Base-by-base conservation (phyloP, 75 land plant genomes). In the Pinus tabuliformis region DNA sequence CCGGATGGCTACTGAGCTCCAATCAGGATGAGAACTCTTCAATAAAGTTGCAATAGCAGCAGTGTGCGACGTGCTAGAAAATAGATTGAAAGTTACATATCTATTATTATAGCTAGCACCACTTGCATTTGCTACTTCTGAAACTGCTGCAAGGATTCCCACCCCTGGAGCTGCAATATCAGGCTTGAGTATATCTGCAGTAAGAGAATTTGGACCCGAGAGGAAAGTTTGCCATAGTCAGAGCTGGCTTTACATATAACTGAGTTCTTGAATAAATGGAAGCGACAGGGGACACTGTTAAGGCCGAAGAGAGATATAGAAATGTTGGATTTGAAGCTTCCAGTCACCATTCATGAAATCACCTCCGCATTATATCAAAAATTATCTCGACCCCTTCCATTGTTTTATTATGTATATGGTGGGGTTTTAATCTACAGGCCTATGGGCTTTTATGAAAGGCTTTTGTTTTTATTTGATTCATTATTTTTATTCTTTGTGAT, bases 151-250 rank as follows among this genome's bases (percentile, higher is more conserved):
- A 39, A 81, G 26, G 13, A 81, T 81, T 45, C 68, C 58, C 73
- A 81, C n/a, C n/a, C 82, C 82, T 28, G 82, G 82, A 20, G 74
- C 82, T 30, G 65, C 71, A 45, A 81, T 80, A 70, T 81, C 82
- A 45, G 82, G 82, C 82, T 91, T 92, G 56, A 88, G 83, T 42
- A 92, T 84, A 62, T 83, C 86, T 49, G 89, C 83, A 24, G 60
- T 70, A 42, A 92, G 72, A 12, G 75, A 39, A 66, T 81, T 91
- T 21, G 93, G 95, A 9, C 95, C 63, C 70, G 81, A 16, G 91
- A 88, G 1, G 95, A 88, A 77, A 91, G 0, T 84, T 65, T 17
- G 89, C 83, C 95, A 91, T 84, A 61, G 81, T 45, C 1, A 91
- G 91, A 22, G 93, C 88, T 30, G 86, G 92, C 33, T 70, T 84